Conservation (phyloP, 805 yeast genomes). For the Spathaspora girioi region DNA sequence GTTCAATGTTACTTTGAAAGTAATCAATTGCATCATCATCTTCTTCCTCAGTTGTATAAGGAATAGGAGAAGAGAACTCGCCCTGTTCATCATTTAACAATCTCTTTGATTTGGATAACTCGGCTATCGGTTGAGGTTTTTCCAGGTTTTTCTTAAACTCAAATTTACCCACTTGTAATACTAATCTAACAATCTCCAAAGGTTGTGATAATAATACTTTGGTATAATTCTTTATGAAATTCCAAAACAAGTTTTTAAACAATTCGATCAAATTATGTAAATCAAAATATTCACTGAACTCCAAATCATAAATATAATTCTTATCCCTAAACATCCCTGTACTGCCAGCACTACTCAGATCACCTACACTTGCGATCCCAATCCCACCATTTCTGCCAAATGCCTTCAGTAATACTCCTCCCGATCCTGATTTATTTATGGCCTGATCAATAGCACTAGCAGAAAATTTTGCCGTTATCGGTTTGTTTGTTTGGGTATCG, state of each 20-base stretch:
- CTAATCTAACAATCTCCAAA: conserved; percentile 73
- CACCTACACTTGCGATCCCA: conserved; percentile 2
- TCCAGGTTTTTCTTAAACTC: conserved; percentile 17
- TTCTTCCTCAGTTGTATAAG: conserved; percentile 5
- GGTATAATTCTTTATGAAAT: conserved; percentile 65
- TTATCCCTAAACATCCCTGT: conserved; percentile 18
- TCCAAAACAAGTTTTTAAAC: conserved; percentile 51
- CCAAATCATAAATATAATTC: conserved; percentile 54
- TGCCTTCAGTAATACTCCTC: conserved; percentile 7
- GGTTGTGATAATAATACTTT: conserved; percentile 78
- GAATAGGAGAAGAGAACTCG: conserved; percentile 1
- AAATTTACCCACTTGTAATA: conserved; percentile 78
- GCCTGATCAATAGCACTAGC: conserved; percentile 12
- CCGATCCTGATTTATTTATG: conserved; percentile 2
- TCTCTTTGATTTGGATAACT: conserved; percentile 8
- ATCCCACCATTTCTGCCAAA: conserved; percentile 4
- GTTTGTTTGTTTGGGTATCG: conserved; percentile 40
- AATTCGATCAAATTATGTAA: conserved; percentile 53
- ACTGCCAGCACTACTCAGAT: neutral
- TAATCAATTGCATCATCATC: conserved; percentile 28
- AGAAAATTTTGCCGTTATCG: conserved; percentile 27
- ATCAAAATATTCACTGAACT: conserved; percentile 65
- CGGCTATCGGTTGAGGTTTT: conserved; percentile 7
- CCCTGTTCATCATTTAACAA: conserved; percentile 11
- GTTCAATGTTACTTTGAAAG: conserved; percentile 21